Conservation (phyloP, 495 filamentous ascomycete species). For the Aspergillus mulundensis region DNA sequence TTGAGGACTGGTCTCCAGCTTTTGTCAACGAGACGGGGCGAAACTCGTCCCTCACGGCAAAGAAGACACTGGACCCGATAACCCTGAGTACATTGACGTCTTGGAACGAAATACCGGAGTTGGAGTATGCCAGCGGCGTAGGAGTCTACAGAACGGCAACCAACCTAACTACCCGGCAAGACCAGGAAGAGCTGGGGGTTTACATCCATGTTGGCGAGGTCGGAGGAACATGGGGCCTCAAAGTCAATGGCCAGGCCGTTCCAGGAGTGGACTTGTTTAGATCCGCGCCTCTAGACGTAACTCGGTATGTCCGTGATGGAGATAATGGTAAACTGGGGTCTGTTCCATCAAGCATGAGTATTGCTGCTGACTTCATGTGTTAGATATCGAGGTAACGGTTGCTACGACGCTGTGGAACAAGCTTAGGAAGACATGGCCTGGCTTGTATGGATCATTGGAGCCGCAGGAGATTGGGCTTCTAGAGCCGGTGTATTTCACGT, state of each 20-base stretch:
- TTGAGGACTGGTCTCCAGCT: constrained; percentile 3
- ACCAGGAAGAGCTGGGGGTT: not conserved
- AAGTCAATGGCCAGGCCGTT: not conserved
- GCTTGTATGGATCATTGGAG: constrained; percentile 5
- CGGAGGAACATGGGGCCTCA: not conserved
- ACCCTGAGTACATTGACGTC: not conserved
- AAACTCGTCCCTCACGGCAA: no score
- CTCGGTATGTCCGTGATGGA: not conserved
- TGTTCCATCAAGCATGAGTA: not conserved
- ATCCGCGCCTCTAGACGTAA: constrained; percentile 1
- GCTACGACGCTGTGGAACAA: constrained; percentile 12
- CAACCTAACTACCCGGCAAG: not conserved
- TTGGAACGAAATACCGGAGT: not conserved
- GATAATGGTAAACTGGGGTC: not conserved
- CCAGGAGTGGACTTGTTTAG: not conserved
- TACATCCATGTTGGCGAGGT: constrained; percentile 1
- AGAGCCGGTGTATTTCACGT: constrained; percentile 8
- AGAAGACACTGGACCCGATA: no score
- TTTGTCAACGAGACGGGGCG: not conserved
- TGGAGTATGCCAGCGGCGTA: constrained; percentile 1
- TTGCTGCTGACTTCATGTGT: not conserved
- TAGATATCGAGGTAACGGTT: constrained; percentile 11
- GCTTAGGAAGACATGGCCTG: constrained; percentile 10
- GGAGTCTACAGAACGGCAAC: not conserved
- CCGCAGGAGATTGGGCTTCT: constrained; percentile 6